Base-by-base conservation (phyloP, 192 early-diverging fungal species). In the Chytriomyces sp. region DNA sequence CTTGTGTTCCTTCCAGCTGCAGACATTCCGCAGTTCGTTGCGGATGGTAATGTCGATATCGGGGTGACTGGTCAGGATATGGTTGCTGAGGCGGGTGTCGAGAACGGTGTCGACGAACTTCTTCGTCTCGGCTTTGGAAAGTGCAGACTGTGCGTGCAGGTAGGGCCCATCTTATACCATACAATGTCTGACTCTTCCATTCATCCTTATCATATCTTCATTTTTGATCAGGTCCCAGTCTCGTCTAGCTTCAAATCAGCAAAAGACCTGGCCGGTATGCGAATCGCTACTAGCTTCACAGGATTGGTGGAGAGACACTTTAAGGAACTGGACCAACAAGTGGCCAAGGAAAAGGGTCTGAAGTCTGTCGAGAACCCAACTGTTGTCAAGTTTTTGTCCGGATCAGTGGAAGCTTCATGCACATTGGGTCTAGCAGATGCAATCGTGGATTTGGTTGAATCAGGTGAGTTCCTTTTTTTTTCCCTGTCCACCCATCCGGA, bases 11-110 rank as follows among this genome's bases (percentile, higher is more conserved):
- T 99, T 48, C 95, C 95, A 2, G 97, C 97, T 6, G 91, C 93
- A 9, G 96, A 99, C 81, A 99, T 99, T 77, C 91, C 96, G 61
- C 93, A 97, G 61, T 99, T 93, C 76, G 95, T 99, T 48, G 97
- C 90, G 53, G 92, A 94, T 59, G 97, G 97, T 35, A 95, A 95
- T 81, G 93, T 98, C 11, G 97, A 99, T 81, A 72, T 99, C 60
- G 97, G 97, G 7, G 98, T 99, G 68, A 97, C 97, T 6, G 97
- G 97, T 13, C 89, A 96, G 80, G 67, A 35, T 46, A 49, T 43
- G 23, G 72, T 97, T 26, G 89, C 91, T 45, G 97, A 99, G 80
- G 88, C 89, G 11, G 89, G 89, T 64, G 89, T 87, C 5, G 72
- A 91, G 49, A 35, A 35, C 35, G 35, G 35, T 35, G 91, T 93